Evolutionary conservation across 306 rosid genomes (phyloP).

Genomic region (Prunus davidiana): DNA sequence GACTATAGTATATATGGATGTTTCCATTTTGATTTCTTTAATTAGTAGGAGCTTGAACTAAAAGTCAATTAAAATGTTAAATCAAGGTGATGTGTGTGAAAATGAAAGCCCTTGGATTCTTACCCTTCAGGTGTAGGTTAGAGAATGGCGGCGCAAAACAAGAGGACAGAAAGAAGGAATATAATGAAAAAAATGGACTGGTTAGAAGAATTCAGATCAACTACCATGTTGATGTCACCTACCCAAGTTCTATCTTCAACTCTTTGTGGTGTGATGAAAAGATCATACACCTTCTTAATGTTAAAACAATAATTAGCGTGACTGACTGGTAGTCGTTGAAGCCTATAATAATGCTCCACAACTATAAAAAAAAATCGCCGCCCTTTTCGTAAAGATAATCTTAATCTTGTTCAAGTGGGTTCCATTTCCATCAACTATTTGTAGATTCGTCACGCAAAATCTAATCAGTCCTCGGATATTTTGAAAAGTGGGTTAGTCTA

Average conservation of each 20-base stretch:
- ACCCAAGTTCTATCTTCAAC: background rate
- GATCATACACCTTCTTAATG: background rate
- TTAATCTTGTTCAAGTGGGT: background rate
- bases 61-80: conserved; percentile 22
- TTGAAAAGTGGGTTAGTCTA: background rate
- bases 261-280: background rate
- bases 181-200: background rate
- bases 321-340: background rate
- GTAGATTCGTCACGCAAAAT: background rate
- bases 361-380: background rate
- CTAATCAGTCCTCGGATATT: background rate
- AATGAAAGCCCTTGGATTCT: conserved; percentile 11
- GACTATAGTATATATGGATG: conserved; percentile 5
- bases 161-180: conserved; percentile 17
- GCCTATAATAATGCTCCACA: background rate
- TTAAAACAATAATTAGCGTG: background rate
- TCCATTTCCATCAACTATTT: background rate
- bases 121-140: conserved; percentile 9
- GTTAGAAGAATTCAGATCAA: conserved; percentile 23
- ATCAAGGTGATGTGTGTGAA: conserved; percentile 16
- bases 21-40: background rate
- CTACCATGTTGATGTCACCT: conserved; percentile 6
- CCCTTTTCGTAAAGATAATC: background rate
- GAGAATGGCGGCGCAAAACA: conserved; percentile 56
- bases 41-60: conserved; percentile 1